Percentiles rank a stretch among this genome's conserved stretches.
These are phyloP conservation scores for Fusarium chlamydosporum DNA, from an alignment of 2,329 filamentous ascomycete species.

Conservation along the genomic window DNA sequence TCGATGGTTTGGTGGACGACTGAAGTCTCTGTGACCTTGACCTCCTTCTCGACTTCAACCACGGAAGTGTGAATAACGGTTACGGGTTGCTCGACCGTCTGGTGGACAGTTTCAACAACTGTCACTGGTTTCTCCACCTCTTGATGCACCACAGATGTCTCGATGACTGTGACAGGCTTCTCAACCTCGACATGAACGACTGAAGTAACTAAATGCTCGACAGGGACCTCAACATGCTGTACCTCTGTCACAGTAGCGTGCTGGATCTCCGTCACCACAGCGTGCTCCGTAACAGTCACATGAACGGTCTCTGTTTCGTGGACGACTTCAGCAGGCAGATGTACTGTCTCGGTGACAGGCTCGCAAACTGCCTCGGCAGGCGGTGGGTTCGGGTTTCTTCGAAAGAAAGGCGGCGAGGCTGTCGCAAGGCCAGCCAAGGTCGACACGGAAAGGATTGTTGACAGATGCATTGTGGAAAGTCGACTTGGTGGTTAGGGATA, in stretches of 20 bases:
- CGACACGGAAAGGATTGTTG: slow-evolving; percentile 23
- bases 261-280: slow-evolving; percentile 3
- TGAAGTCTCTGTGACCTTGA: slow-evolving; percentile 17
- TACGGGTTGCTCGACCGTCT: slow-evolving; percentile 17
- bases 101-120: slow-evolving; percentile 24
- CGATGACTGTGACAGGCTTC: slow-evolving; percentile 19
- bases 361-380: slow-evolving; percentile 28
- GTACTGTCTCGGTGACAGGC: slow-evolving; percentile 29
- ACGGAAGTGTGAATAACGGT: background rate
- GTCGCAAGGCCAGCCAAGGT: slow-evolving; percentile 28
- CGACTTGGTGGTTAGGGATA: background rate
- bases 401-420: slow-evolving; percentile 32
- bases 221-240: slow-evolving; percentile 13
- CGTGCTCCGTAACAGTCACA: slow-evolving; percentile 18
- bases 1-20: slow-evolving; percentile 26
- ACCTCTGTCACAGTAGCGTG: slow-evolving; percentile 14
- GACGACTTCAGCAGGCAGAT: slow-evolving; percentile 21
- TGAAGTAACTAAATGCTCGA: slow-evolving; percentile 22
- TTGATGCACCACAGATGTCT: slow-evolving; percentile 15
- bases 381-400: slow-evolving; percentile 17
- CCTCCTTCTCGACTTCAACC: slow-evolving; percentile 13
- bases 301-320: slow-evolving; percentile 22
- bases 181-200: slow-evolving; percentile 24
- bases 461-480: slow-evolving; percentile 19
- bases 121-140: slow-evolving; percentile 27